Base-by-base conservation (phyloP, 2,329 filamentous ascomycete species). In the Plenodomus biglobosus region DNA sequence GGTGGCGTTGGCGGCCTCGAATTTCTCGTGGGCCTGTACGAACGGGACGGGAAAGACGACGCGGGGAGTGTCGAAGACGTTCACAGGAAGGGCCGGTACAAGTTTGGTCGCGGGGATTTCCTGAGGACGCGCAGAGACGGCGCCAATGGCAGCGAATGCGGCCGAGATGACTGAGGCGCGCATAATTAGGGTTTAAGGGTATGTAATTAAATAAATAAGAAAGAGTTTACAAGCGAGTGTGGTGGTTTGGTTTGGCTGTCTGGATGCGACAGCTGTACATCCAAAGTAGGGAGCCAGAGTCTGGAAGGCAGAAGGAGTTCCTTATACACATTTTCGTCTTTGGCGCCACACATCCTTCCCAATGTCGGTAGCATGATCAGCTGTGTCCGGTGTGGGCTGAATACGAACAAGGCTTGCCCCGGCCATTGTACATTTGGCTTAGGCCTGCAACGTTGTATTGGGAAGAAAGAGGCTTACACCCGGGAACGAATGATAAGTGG, bases 361-460 rank as follows among this genome's bases (percentile, higher is more conserved):
- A 30, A 44, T 30, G 39, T 36, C 11, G 40, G 46, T 38, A 44
- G 42, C 48, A 52, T 50, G 47, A 46, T 53, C 47, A 53, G 34
- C 40, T 44, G 27, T 32, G 49, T 35, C 19, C 48, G 21, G 43
- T 27, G 36, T 30, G 38, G 36, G 37, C 44, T 49, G 35, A 53
- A 57, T 57, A 57, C 51, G 56, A 55, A 55, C 27, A 36, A 41
- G 30, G 45, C 53, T 49, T 45, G 50, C 39, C 40, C 42, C 40
- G 36, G 35, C 41, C 42, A 49, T 18, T 18, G 42, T 50, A 20
- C 40, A 48, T 46, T 38, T 34, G 48, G 51, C 45, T 46, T 51
- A 52, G 44, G 36, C 37, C 53, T 59, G 54, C 56, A 53, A 42
- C 49, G 43, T 52, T 19, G 56, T 59, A 57, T 59, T 57, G 49